These are phyloP conservation scores for Neonectria hederae DNA, from an alignment of 2,329 filamentous ascomycete species.

Conservation along the genomic window DNA sequence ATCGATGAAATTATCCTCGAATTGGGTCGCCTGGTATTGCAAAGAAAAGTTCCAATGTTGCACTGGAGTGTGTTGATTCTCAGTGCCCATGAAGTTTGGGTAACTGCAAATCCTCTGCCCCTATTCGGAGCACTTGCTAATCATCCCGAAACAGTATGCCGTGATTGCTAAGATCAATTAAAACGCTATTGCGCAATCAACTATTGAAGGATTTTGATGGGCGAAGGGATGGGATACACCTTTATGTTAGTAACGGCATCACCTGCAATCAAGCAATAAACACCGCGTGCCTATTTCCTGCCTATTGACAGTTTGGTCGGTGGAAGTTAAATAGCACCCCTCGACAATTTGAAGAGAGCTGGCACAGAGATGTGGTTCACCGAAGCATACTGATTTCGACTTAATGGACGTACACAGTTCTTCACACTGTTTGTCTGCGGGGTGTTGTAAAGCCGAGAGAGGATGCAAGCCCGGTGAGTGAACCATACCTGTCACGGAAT, in stretches of 20 bases:
- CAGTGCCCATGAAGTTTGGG: not conserved
- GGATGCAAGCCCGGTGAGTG: conserved; percentile 1
- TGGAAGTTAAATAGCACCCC: too few relatives aligned
- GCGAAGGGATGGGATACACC: too few relatives aligned
- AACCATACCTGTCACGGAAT: not conserved
- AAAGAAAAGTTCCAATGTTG: too few relatives aligned
- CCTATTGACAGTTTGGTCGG: too few relatives aligned
- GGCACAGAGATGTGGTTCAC: not conserved
- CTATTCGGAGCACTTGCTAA: not conserved
- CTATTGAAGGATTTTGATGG: too few relatives aligned
- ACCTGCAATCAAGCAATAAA: too few relatives aligned
- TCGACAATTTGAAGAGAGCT: too few relatives aligned
- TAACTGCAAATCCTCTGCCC: not conserved
- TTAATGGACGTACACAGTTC: conserved; percentile 14
- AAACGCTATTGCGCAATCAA: too few relatives aligned
- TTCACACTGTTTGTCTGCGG: not conserved
- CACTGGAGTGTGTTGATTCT: not conserved
- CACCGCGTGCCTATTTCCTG: too few relatives aligned
- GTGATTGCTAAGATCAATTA: not conserved
- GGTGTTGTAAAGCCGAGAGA: not conserved
- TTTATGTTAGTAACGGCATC: too few relatives aligned
- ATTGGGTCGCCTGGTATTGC: too few relatives aligned
- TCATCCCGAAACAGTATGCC: conserved; percentile 7
- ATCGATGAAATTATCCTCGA: not conserved
- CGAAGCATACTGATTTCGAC: conserved; percentile 19